phyloP scores from a whole-genome alignment of 164 flowering plant species.

The Sextonia rubra region DNA sequence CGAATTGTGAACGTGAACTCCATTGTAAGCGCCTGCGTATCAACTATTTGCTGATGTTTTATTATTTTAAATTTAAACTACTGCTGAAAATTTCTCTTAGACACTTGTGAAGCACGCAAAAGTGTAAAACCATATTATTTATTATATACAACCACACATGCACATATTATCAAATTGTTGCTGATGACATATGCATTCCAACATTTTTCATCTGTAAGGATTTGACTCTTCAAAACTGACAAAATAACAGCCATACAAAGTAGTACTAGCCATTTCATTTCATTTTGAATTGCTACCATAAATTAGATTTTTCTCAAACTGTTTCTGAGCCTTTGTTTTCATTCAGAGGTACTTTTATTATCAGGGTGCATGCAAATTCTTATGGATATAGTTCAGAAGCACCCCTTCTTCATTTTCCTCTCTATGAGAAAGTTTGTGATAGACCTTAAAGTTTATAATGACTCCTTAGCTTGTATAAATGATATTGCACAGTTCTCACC shows the following conservation, averaged over 20 bases:
- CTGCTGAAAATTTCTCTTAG: not conserved
- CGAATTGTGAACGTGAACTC: constrained; percentile 92
- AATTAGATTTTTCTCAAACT: not conserved
- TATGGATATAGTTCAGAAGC: not conserved
- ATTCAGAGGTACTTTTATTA: not conserved
- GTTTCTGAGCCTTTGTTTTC: not conserved
- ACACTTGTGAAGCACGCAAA: not conserved
- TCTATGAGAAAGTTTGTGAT: not conserved
- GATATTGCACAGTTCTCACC: not conserved
- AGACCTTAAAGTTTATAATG: not conserved
- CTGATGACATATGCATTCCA: not conserved
- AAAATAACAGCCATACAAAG: not conserved
- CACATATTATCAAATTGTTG: no score
- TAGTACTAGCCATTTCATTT: not conserved
- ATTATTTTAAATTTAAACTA: not conserved
- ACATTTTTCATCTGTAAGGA: not conserved
- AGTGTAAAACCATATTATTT: not conserved
- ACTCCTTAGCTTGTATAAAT: not conserved
- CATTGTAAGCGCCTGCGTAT: constrained; percentile 34
- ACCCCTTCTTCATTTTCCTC: not conserved
- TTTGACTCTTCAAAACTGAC: not conserved
- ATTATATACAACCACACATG: no score
- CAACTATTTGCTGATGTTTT: not conserved
- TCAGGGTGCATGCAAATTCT: not conserved
- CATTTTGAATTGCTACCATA: not conserved